These are phyloP conservation scores for Talaromyces atroroseus DNA, from an alignment of 2,329 filamentous ascomycete genomes.

Conservation along the genomic window DNA sequence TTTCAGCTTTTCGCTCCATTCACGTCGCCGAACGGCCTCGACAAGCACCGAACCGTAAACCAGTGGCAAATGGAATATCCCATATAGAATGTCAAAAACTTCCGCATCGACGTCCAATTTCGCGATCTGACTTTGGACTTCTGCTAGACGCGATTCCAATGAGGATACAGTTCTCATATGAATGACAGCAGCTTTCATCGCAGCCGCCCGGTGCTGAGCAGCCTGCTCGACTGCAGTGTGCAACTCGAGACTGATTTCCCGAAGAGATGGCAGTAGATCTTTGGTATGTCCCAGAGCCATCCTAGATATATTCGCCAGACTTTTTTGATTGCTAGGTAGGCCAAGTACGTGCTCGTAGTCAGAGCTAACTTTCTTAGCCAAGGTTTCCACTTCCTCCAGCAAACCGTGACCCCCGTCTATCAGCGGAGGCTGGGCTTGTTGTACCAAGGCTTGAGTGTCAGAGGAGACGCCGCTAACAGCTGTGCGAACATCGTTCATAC, in stretches of 20 bases:
- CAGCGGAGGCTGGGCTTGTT: conserved; percentile 46
- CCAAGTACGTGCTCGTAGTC: conserved; percentile 75
- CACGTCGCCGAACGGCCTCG: conserved; percentile 76
- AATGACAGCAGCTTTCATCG: conserved; percentile 59
- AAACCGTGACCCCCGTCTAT: conserved; percentile 62
- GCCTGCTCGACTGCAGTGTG: conserved; percentile 44
- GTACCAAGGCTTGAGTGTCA: conserved; percentile 42
- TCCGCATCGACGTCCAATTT: conserved; percentile 69
- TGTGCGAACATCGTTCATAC: conserved; percentile 57
- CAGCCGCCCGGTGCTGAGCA: conserved; percentile 61
- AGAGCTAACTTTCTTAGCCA: conserved; percentile 78
- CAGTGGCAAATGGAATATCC: conserved; percentile 76
- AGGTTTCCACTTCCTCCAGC: conserved; percentile 76
- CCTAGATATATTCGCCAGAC: conserved; percentile 56
- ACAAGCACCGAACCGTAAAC: conserved; percentile 85
- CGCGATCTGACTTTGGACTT: conserved; percentile 66
- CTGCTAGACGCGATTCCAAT: conserved; percentile 69
- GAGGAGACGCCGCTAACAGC: conserved; percentile 56
- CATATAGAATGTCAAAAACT: conserved; percentile 72
- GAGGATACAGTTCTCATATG: conserved; percentile 79
- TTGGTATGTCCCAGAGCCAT: conserved; percentile 60
- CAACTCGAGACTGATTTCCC: conserved; percentile 52
- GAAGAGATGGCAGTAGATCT: conserved; percentile 57
- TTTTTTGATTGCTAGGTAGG: conserved; percentile 62
- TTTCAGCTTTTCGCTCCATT: conserved; percentile 90